A percentile compares a stretch with the other conserved stretches of the same genome.
These are phyloP conservation scores for Coniochaeta ligniaria DNA, from an alignment of 2,329 filamentous ascomycete genomes.

Conservation along the genomic window DNA sequence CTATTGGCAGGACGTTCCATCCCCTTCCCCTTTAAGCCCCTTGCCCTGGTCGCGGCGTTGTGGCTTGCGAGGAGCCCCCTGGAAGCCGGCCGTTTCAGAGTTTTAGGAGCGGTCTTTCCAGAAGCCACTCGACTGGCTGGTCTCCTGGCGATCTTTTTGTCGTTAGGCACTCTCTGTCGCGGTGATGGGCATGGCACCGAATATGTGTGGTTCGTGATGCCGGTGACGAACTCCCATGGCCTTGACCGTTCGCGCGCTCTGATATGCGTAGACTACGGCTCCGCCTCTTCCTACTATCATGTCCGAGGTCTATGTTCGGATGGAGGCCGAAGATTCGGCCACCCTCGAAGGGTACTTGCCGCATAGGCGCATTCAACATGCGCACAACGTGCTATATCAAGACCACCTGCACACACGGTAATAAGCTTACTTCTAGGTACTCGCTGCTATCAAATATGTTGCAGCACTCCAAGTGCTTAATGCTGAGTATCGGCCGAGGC, in stretches of 20 bases:
- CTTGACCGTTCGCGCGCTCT: neutral
- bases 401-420: too few relatives aligned
- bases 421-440: too few relatives aligned
- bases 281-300: neutral
- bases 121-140: neutral
- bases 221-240: neutral
- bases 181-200: neutral
- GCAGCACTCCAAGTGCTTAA: too few relatives aligned
- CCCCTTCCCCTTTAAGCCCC: neutral
- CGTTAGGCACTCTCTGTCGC: neutral
- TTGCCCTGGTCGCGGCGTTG: neutral
- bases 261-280: neutral
- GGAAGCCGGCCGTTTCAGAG: neutral
- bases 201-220: neutral
- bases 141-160: neutral
- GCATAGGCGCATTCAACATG: too few relatives aligned
- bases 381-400: too few relatives aligned
- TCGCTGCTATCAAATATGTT: too few relatives aligned
- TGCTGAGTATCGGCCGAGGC: too few relatives aligned
- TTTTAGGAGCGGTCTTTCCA: neutral
- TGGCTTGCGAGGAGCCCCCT: neutral
- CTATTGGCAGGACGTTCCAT: neutral
- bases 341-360: too few relatives aligned
- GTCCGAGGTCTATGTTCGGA: too few relatives aligned
- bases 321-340: too few relatives aligned